phyloP scores from a whole-genome alignment of 1,284 basidiomycete genomes.

The Flammula alnicola region DNA sequence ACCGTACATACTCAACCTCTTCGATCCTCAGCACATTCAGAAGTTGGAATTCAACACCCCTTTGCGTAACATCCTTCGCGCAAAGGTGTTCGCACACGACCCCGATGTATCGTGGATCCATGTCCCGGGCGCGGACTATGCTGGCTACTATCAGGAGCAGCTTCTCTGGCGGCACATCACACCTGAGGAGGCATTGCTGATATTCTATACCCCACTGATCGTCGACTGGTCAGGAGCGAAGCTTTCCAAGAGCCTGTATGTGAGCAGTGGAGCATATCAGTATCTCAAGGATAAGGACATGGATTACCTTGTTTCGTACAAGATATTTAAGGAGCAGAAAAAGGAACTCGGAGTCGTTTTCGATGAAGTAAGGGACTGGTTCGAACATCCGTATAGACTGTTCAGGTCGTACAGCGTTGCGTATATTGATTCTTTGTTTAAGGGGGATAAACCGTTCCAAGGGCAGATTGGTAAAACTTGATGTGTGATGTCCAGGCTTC shows the following conservation, averaged over 20 bases:
- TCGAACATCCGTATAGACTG: slow-evolving; percentile 25
- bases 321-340: slow-evolving; percentile 20
- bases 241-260: slow-evolving; percentile 37
- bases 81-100: slow-evolving; percentile 22
- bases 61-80: slow-evolving; percentile 35
- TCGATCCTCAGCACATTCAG: slow-evolving; percentile 22
- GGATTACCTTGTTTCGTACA: slow-evolving; percentile 30
- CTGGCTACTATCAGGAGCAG: slow-evolving; percentile 33
- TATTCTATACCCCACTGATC: slow-evolving; percentile 33
- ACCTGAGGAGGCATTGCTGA: slow-evolving; percentile 13
- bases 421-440: slow-evolving; percentile 23
- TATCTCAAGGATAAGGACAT: slow-evolving; percentile 26
- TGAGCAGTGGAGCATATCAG: slow-evolving; percentile 30
- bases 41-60: slow-evolving; percentile 37
- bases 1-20: slow-evolving; percentile 21
- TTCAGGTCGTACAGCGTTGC: slow-evolving; percentile 27
- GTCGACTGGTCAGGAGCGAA: slow-evolving; percentile 38
- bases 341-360: slow-evolving; percentile 25
- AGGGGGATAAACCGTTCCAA: too few relatives aligned
- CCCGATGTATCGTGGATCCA: slow-evolving; percentile 26
- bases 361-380: slow-evolving; percentile 26
- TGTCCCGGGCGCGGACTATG: slow-evolving; percentile 35
- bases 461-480: too few relatives aligned
- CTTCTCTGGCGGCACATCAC: slow-evolving; percentile 28
- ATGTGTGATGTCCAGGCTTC: too few relatives aligned